Evolutionary conservation across 1,139 yeast species (phyloP), one percentile per base, ranked within the genome.

Genomic region (Schizosaccharomyces versatilis): DNA sequence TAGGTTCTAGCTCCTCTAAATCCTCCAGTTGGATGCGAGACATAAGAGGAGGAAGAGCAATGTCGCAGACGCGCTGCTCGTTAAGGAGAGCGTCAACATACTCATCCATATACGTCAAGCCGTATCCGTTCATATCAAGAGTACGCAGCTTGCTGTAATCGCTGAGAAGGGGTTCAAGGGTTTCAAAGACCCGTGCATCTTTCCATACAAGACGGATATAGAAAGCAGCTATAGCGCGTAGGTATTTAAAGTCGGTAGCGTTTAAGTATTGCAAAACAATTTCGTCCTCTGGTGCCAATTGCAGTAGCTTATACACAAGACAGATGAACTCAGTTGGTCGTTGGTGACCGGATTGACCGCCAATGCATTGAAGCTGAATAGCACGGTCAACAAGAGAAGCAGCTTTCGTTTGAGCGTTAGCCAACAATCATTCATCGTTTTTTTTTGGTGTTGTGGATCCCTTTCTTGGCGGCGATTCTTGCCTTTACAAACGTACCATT

Each of bases 281-380:
- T 7, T 76, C 81, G 10, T 61, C 63, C 3, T 71, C 65, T 0
- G 88, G 88, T 58, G 75, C 78, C 24, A 83, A 66, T 65, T 82
- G 85, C 9, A 81, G 67, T 55, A 82, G 64, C 58, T 84, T 72
- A 57, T 80, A 72, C 15, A 79, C 65, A 57, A 84, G 71, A 60
- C 84, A 76, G n/a, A 82, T 63, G 60, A 82, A 83, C 32, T 78
- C 78, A 17, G 80, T 69, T 0, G 85, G 84, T 56, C 76, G 65
- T 70, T 75, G 59, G 62, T 67, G 61, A 70, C 72, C 63, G 69
- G 74, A 59, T 70, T 73, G 54, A 73, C 85, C 60, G 70, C 84
- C 61, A 70, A 69, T 60, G 65, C 68, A 59, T 61, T 65, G 52
- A 70, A 66, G 54, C 60, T 64, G 57, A 9, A 74, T 64, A 66